Evolutionary conservation across 2,329 filamentous ascomycete species (phyloP), one percentile per base, ranked within the genome.

Genomic region (Chrysoporthe puriensis): DNA sequence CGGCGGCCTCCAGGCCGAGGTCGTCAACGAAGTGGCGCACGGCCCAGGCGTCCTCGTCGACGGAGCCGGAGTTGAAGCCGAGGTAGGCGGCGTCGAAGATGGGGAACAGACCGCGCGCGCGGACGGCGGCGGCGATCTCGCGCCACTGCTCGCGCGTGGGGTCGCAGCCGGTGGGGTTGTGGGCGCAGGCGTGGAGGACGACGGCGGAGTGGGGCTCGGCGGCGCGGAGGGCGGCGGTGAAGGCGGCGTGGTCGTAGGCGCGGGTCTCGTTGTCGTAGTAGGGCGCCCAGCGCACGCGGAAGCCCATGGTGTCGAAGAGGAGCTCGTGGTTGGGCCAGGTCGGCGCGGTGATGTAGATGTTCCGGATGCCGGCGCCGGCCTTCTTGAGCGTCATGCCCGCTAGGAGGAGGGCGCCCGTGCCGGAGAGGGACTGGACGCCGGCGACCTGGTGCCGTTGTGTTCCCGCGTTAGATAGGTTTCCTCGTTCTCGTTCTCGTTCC

Each of bases 1-100:
- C 78, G 63, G 84, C 83, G 4, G 86, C 80, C 75, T 89, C 86
- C 66, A 83, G 73, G 1, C 73, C 73, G 8, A 79, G 71, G 36
- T 76, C 75, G 16, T 77, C 74, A 18, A 77, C 71, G 50, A 77
- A 77, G 63, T 75, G 67, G 11, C 73, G 72, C 43, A 78, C 73
- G 1, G 75, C 71, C 72, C 73, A 77, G 26, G 74, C 73, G 70
- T 78, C 76, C 50, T 73, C 70, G 66, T 76, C 74, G 11, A 76
- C 66, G 21, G 66, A 69, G 7, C 76, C 76, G 11, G 75, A 74
- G 61, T 72, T 74, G 70, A 78, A 76, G 2, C 76, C 76, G 40
- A 72, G 71, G 67, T 78, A 78, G 4, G 76, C 77, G 3, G 74
- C 72, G 70, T 78, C 77, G 64, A 78, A 77, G 13, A 78, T 68